phyloP scores from a whole-genome alignment of 768 basidiomycete genomes.

The Tephrocybe sp. region DNA sequence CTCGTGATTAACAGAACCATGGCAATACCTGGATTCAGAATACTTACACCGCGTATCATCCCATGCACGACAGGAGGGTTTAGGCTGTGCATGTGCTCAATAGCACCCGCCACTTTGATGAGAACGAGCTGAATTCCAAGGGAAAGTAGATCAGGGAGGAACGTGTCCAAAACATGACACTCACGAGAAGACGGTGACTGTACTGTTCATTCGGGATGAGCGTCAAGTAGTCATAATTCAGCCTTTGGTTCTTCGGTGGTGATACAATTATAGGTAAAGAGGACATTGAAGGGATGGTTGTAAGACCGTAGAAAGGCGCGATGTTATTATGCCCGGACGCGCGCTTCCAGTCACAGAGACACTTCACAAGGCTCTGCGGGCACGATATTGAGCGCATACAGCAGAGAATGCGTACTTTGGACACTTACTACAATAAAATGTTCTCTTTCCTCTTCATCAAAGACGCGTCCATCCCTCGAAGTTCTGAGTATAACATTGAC shows the following conservation, averaged over 20 bases:
- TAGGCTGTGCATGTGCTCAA: conserved; percentile 24
- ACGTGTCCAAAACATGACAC: background rate
- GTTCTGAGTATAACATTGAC: no score
- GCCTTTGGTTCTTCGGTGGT: no score
- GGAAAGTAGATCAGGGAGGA: background rate
- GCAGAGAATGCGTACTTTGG: no score
- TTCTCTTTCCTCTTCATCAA: no score
- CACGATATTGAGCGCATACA: no score
- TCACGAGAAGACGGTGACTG: conserved; percentile 13
- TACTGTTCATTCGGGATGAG: no score
- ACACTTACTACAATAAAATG: no score
- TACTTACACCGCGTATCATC: conserved; percentile 26
- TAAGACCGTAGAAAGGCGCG: conserved; percentile 17
- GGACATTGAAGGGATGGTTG: background rate
- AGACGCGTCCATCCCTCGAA: no score
- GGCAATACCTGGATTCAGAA: background rate
- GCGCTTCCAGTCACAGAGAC: conserved; percentile 19
- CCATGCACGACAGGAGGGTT: conserved; percentile 27
- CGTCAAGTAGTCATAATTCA: no score
- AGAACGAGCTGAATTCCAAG: conserved; percentile 16
- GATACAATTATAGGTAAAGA: no score
- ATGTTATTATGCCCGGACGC: conserved; percentile 18
- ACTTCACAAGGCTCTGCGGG: conserved; percentile 7
- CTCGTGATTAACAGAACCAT: background rate
- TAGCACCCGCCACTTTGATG: conserved; percentile 21